These are phyloP conservation scores for Cylindrodendrum hubeiense DNA, from an alignment of 2,329 filamentous ascomycete species.

Conservation along the genomic window DNA sequence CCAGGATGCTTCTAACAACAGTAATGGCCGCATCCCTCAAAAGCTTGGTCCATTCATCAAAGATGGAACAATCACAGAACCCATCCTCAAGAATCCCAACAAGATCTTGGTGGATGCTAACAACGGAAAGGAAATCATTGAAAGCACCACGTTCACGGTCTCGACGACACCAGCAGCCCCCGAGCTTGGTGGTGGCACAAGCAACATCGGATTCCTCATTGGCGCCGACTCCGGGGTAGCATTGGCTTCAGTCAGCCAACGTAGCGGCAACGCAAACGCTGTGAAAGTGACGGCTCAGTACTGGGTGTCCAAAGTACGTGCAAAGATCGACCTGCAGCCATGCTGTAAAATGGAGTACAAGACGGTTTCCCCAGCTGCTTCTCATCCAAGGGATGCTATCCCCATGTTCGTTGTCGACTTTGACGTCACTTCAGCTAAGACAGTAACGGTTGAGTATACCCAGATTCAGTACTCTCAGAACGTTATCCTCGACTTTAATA, in stretches of 20 bases:
- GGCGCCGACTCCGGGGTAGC: background rate
- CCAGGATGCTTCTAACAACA: slow-evolving; percentile 9
- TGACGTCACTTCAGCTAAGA: slow-evolving; percentile 19
- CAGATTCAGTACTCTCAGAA: slow-evolving; percentile 55
- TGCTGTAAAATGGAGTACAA: too few species aligned
- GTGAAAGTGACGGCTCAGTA: background rate
- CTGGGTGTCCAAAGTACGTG: too few species aligned
- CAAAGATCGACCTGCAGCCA: too few species aligned
- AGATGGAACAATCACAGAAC: slow-evolving; percentile 49
- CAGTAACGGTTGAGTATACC: slow-evolving; percentile 24
- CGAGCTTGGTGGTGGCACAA: background rate
- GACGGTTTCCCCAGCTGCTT: too few species aligned
- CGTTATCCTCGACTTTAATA: slow-evolving; percentile 25
- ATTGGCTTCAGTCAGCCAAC: background rate
- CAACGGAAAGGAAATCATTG: background rate
- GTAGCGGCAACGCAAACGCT: background rate
- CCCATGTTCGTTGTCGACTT: slow-evolving; percentile 31
- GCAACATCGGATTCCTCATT: background rate
- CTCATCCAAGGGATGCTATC: slow-evolving; percentile 29
- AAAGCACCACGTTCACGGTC: background rate
- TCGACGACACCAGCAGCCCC: too few species aligned
- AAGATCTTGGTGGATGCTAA: background rate
- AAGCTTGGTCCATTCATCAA: slow-evolving; percentile 44
- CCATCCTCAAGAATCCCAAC: slow-evolving; percentile 47
- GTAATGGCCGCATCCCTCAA: slow-evolving; percentile 46